A percentile compares a stretch with the other conserved stretches of the same genome.
Conservation (phyloP, 202 grass and related monocot species). For the Dendrocalamus latiflorus region DNA sequence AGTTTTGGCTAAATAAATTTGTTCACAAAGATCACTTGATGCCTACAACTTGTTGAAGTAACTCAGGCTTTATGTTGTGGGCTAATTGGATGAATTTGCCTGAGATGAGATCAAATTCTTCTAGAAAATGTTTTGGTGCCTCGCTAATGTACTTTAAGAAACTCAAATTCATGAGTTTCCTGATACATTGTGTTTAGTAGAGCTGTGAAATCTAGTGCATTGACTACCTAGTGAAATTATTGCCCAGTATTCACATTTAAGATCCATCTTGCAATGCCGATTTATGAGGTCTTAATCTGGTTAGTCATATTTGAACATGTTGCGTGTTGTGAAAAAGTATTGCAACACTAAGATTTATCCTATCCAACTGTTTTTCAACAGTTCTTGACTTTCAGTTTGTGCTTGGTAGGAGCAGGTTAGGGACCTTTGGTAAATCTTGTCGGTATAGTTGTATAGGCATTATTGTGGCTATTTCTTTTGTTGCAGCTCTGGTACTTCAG, state of each 20-base stretch:
- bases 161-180: neutral
- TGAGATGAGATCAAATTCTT: neutral
- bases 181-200: neutral
- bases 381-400: neutral
- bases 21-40: neutral
- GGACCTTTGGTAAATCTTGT: neutral
- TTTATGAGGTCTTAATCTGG: neutral
- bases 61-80: neutral
- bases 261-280: neutral
- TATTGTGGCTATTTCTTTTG: neutral
- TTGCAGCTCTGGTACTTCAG: neutral
- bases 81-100: neutral
- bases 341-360: neutral
- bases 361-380: neutral
- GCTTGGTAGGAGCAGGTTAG: neutral
- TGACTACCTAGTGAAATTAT: neutral
- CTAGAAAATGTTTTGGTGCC: neutral
- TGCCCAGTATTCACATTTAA: neutral
- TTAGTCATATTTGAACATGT: neutral
- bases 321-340: neutral
- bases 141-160: slow-evolving; percentile 7
- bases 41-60: neutral
- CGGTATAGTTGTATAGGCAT: neutral
- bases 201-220: neutral
- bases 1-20: neutral